Evolutionary conservation across 148 eudicot species (phyloP).

Genomic region (Diospyros kaki): DNA sequence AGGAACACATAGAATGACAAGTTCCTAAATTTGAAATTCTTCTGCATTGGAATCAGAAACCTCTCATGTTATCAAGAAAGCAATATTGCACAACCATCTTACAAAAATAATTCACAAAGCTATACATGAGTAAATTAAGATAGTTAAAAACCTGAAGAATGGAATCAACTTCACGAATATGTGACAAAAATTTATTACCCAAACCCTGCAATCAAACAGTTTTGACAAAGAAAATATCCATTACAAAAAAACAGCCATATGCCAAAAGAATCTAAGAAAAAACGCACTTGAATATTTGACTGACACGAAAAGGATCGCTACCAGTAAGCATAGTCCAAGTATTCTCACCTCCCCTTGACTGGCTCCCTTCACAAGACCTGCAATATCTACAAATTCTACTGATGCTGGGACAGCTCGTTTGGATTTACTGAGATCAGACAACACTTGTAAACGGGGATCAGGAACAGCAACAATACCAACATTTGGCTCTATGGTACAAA

Average conservation of each 20-base stretch:
- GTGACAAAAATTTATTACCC: constrained; percentile 94
- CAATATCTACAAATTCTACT: constrained; percentile 94
- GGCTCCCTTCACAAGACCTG: constrained; percentile 98
- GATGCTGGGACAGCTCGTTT: constrained; percentile 85
- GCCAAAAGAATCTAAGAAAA: constrained; percentile 5
- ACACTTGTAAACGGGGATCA: constrained; percentile 82
- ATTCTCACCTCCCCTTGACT: constrained; percentile 90
- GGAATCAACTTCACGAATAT: constrained; percentile 98
- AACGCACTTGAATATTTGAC: neutral
- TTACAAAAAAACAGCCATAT: constrained; percentile 7
- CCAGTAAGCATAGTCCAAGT: constrained; percentile 7
- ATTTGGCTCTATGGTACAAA: constrained; percentile 96
- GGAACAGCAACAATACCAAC: constrained; percentile 96
- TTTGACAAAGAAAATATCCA: constrained; percentile 13
- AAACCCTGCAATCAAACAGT: constrained; percentile 60
- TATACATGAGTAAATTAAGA: constrained; percentile 3
- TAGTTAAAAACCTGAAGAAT: constrained; percentile 67
- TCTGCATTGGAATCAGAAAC: neutral
- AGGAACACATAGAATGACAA: neutral
- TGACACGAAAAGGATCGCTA: constrained; percentile 4
- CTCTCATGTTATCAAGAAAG: neutral
- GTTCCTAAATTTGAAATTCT: neutral
- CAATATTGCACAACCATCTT: neutral
- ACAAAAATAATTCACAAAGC: constrained; percentile 3
- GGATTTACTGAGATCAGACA: constrained; percentile 83